A percentile compares a stretch with the other conserved stretches of the same genome.
Conservation (phyloP, 2,329 filamentous ascomycete species). For the Bipolaris sorokiniana region DNA sequence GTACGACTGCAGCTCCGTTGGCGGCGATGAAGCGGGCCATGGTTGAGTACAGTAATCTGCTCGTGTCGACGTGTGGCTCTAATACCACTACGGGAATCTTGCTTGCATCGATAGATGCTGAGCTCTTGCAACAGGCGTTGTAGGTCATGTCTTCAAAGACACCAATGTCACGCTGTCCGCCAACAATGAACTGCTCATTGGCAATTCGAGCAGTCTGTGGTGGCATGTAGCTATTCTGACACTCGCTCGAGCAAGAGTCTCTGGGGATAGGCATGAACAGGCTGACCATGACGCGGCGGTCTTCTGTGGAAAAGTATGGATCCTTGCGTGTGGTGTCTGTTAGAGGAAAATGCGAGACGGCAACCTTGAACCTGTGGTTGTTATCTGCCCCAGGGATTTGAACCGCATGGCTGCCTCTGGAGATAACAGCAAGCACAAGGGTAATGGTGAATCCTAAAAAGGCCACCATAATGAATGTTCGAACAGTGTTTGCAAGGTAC, state of each 20-base stretch:
- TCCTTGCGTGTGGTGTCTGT: constrained; percentile 13
- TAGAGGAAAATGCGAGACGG: constrained; percentile 24
- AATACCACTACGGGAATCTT: constrained; percentile 48
- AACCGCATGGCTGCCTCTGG: constrained; percentile 11
- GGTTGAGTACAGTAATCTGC: constrained; percentile 53
- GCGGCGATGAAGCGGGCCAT: constrained; percentile 56
- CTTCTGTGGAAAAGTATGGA: constrained; percentile 1
- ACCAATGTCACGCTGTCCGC: constrained; percentile 15
- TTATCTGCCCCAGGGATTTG: constrained; percentile 24
- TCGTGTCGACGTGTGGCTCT: constrained; percentile 54
- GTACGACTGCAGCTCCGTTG: constrained; percentile 55
- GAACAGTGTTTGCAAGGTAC: background rate
- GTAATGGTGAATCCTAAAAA: background rate
- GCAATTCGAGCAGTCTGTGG: constrained; percentile 20
- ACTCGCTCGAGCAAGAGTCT: constrained; percentile 17
- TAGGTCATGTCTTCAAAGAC: constrained; percentile 32
- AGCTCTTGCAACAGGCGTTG: constrained; percentile 23
- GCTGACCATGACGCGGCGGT: constrained; percentile 28
- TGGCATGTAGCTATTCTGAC: constrained; percentile 31
- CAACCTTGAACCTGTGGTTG: constrained; percentile 22
- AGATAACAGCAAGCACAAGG: background rate
- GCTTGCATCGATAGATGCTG: constrained; percentile 11
- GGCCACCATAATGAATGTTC: background rate
- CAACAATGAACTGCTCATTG: constrained; percentile 33
- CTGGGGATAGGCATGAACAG: constrained; percentile 31